phyloP scores from a whole-genome alignment of 1,284 basidiomycete species.

The Ganoderma lucidum region DNA sequence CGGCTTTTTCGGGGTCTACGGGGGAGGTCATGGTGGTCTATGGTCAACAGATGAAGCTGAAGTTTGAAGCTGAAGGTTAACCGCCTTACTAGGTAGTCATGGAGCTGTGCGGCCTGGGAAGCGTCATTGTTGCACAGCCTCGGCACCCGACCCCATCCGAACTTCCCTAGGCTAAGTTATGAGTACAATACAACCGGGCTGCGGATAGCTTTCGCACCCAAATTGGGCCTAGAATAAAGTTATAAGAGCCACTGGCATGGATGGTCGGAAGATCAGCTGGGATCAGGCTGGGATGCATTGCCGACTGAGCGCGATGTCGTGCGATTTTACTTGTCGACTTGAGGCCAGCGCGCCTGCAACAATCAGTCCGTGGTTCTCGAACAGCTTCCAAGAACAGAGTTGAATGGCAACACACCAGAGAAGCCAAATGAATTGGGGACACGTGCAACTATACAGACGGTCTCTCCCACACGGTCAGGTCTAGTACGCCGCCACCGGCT shows the following conservation, averaged over 20 bases:
- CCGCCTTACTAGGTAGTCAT: neutral
- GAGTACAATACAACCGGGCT: neutral
- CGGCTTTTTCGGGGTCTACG: neutral
- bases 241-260: neutral
- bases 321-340: neutral
- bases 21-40: neutral
- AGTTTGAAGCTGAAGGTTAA: neutral
- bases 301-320: neutral
- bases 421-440: neutral
- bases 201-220: neutral
- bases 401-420: neutral
- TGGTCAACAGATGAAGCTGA: neutral
- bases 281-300: neutral
- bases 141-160: neutral
- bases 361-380: neutral
- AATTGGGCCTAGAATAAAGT: neutral
- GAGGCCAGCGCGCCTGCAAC: neutral
- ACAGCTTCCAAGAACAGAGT: neutral
- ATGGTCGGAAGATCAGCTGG: neutral
- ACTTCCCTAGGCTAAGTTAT: neutral
- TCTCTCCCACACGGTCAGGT: neutral
- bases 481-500: neutral
- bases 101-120: conserved; percentile 4
- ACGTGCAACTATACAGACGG: neutral
- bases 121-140: neutral